phyloP scores from a whole-genome alignment of 1,139 yeast species.

The Zygoascus hellenicus region DNA sequence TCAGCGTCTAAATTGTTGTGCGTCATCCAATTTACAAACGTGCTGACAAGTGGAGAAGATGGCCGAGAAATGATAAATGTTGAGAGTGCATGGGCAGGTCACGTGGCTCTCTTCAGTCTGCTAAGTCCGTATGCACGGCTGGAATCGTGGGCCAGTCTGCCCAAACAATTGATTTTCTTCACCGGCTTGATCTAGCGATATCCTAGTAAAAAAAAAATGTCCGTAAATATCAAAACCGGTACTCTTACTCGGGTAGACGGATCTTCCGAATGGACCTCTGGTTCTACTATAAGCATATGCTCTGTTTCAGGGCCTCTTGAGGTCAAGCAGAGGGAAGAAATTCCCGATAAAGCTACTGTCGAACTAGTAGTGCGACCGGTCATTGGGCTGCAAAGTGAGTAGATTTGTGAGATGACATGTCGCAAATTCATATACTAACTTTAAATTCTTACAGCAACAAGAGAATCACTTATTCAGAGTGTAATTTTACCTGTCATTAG shows the following conservation, averaged over 20 bases:
- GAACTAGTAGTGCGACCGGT: conserved; percentile 82
- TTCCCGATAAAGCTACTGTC: conserved; percentile 70
- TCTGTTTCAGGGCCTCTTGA: conserved; percentile 92
- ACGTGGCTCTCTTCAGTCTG: too few species aligned
- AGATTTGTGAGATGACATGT: not conserved
- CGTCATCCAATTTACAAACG: not conserved
- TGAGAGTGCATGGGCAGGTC: too few species aligned
- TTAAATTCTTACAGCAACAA: conserved; percentile 39
- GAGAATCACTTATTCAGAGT: conserved; percentile 75
- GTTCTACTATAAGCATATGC: conserved; percentile 54
- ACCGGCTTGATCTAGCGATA: too few species aligned
- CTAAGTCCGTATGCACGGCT: too few species aligned
- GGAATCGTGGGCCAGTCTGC: too few species aligned
- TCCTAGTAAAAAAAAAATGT: not conserved
- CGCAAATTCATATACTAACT: not conserved
- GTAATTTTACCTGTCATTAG: conserved; percentile 58
- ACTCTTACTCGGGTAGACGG: conserved; percentile 66
- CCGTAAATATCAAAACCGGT: conserved; percentile 12
- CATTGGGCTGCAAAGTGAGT: conserved; percentile 53
- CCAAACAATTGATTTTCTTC: too few species aligned
- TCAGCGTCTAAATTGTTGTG: conserved; percentile 28
- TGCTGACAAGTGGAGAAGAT: not conserved
- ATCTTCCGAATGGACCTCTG: conserved; percentile 54
- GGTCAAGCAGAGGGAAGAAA: conserved; percentile 75
- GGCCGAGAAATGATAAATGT: too few species aligned